Percentiles rank a stretch among this genome's conserved stretches.
phyloP scores from a whole-genome alignment of 768 basidiomycete genomes.

The Trametes maxima region DNA sequence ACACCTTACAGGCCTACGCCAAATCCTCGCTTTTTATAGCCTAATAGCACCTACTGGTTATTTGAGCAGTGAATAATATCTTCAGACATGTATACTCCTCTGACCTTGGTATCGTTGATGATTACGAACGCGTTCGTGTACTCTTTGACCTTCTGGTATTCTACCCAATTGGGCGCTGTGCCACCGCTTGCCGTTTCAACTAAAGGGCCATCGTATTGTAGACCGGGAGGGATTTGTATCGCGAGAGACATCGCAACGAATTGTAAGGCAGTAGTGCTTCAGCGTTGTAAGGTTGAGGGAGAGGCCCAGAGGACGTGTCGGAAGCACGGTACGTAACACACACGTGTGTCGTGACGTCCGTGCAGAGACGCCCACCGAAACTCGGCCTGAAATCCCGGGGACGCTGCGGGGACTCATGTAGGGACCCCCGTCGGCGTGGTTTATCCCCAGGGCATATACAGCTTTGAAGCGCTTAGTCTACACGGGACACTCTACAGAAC shows the following conservation, averaged over 20 bases:
- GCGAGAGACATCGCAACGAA: background rate
- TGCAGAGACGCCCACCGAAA: background rate
- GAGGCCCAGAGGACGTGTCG: background rate
- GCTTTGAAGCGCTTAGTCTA: background rate
- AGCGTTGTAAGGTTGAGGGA: background rate
- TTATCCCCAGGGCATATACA: background rate
- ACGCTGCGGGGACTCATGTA: background rate
- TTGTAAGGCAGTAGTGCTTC: background rate
- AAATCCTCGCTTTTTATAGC: slow-evolving; percentile 80
- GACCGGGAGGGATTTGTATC: slow-evolving; percentile 12
- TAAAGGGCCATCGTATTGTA: slow-evolving; percentile 4
- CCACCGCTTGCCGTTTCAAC: slow-evolving; percentile 13
- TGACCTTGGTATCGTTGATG: slow-evolving; percentile 42
- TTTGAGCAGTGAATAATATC: background rate
- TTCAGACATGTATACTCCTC: background rate
- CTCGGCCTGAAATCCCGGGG: background rate
- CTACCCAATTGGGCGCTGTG: slow-evolving; percentile 44
- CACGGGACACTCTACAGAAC: background rate
- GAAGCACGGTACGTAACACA: slow-evolving; percentile 9
- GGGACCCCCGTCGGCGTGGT: background rate
- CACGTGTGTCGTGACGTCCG: slow-evolving; percentile 16
- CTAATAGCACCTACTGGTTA: slow-evolving; percentile 64
- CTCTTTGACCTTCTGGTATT: slow-evolving; percentile 42
- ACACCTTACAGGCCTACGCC: slow-evolving; percentile 58
- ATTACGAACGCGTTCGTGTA: slow-evolving; percentile 75